Conservation (phyloP, 1,284 basidiomycete species). For the Ustilago lituana region DNA sequence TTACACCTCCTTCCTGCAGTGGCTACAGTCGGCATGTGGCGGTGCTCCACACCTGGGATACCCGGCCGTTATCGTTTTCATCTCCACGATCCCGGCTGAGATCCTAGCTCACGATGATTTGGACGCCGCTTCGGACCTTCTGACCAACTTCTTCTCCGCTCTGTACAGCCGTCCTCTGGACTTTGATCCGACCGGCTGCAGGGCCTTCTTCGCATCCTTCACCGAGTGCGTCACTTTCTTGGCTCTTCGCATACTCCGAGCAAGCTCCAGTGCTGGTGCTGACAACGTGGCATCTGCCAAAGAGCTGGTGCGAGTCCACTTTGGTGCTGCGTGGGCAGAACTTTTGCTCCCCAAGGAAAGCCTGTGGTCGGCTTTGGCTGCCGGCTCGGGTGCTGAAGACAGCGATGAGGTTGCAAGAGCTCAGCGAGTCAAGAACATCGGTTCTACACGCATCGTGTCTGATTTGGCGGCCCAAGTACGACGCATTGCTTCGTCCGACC, state of each 20-base stretch:
- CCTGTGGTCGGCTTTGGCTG: constrained; percentile 63
- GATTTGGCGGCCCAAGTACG: constrained; percentile 68
- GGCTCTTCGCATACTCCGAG: constrained; percentile 28
- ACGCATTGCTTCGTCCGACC: constrained; percentile 16
- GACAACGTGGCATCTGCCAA: constrained; percentile 12
- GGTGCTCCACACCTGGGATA: constrained; percentile 81
- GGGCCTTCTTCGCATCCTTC: constrained; percentile 76
- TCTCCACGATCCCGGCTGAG: constrained; percentile 78
- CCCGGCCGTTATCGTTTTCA: constrained; percentile 77
- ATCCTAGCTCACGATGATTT: constrained; percentile 67
- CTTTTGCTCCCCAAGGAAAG: constrained; percentile 31
- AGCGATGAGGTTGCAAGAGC: constrained; percentile 35
- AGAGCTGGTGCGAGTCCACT: constrained; percentile 32
- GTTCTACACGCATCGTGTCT: constrained; percentile 71
- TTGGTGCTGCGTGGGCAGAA: constrained; percentile 41
- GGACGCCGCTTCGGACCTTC: constrained; percentile 70
- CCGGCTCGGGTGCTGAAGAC: constrained; percentile 48
- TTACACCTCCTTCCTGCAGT: constrained; percentile 73
- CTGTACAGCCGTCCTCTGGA: constrained; percentile 75
- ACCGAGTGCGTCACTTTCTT: constrained; percentile 77
- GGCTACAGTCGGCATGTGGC: constrained; percentile 78
- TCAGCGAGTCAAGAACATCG: constrained; percentile 70
- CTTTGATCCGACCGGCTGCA: constrained; percentile 36
- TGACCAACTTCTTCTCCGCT: constrained; percentile 80
- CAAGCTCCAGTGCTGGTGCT: not conserved